Evolutionary conservation across 1,284 basidiomycete genomes (phyloP), one percentile per base, ranked within the genome.

Genomic region (Boletus semigastroideus): DNA sequence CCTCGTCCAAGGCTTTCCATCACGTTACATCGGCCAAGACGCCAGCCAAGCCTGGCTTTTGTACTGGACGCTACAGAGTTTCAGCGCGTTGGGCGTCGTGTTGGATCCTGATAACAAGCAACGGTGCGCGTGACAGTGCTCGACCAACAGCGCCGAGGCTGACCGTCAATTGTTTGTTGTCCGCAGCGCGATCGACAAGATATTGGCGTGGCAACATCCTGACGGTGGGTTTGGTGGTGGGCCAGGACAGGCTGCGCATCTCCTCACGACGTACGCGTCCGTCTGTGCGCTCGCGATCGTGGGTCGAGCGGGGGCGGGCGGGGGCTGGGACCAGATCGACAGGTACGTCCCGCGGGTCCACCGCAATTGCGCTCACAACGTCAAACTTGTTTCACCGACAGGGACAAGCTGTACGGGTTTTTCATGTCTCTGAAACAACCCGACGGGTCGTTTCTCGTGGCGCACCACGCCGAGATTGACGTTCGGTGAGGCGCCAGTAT

Each of bases 371-470:
- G 31, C 13, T 33, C 16, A 19, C 16, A n/a, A 2, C 5, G 17
- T 31, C 13, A 16, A 4, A 11, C 22, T 55, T 9, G 36, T 12
- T 4, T 47, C 34, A 20, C 55, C n/a, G 12, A 8, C 51, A 90
- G 87, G 31, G 69, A 79, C 58, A 83, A 82, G 54, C 79, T 97
- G 65, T 96, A 97, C 69, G 70, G 81, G 5, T 98, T 95, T 74
- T 94, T 98, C 72, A 83, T 96, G 82, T 86, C 90, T 1, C 75
- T 98, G 55, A 99, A 99, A 69, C 90, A 94, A 60, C 82, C 87
- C 1, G 94, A 99, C 66, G 97, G 97, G 0, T 95, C 94, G 0
- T 99, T 98, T 69, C 78, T 92, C 25, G 96, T 99, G 14, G 84
- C 93, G 20, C 77, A 84, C 46, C 82, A 92, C 41, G 93, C 89